Conservation (phyloP, 2,329 filamentous ascomycete genomes). For the Acrocalymma vagum region DNA sequence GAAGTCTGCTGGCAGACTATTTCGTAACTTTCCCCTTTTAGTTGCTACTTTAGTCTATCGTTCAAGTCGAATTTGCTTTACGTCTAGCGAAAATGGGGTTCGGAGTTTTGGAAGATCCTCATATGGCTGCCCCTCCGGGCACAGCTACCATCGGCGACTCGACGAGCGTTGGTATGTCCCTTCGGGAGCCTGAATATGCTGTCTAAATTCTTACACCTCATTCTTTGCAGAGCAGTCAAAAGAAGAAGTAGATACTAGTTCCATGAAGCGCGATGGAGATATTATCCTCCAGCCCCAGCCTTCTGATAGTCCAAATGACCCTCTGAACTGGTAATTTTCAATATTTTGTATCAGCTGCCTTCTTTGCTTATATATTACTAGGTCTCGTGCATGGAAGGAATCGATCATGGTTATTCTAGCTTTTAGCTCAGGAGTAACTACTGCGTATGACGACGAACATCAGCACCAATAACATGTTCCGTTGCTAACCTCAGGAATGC, state of each 20-base stretch:
- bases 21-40: background rate
- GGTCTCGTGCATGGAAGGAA: slow-evolving; percentile 35
- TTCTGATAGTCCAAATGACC: slow-evolving; percentile 89
- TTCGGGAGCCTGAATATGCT: background rate
- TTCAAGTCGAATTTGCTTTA: too few relatives aligned
- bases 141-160: slow-evolving; percentile 36
- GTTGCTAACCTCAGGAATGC: slow-evolving; percentile 5
- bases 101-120: slow-evolving; percentile 37
- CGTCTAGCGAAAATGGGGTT: slow-evolving; percentile 45
- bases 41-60: too few relatives aligned
- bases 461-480: background rate
- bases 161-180: slow-evolving; percentile 11
- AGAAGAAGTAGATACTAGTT: slow-evolving; percentile 27
- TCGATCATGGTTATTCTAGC: slow-evolving; percentile 43
- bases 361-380: slow-evolving; percentile 22
- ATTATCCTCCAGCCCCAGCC: slow-evolving; percentile 92
- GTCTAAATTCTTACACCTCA: too few relatives aligned
- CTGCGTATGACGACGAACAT: slow-evolving; percentile 23
- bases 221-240: too few relatives aligned
- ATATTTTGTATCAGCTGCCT: background rate
- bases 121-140: slow-evolving; percentile 41
- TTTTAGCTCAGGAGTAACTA: slow-evolving; percentile 44
- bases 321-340: slow-evolving; percentile 60
- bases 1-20: too few relatives aligned
- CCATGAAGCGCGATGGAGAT: slow-evolving; percentile 59